These are phyloP conservation scores for Heliamphora pulchella DNA, from an alignment of 179 eudicot genomes.

Conservation along the genomic window DNA sequence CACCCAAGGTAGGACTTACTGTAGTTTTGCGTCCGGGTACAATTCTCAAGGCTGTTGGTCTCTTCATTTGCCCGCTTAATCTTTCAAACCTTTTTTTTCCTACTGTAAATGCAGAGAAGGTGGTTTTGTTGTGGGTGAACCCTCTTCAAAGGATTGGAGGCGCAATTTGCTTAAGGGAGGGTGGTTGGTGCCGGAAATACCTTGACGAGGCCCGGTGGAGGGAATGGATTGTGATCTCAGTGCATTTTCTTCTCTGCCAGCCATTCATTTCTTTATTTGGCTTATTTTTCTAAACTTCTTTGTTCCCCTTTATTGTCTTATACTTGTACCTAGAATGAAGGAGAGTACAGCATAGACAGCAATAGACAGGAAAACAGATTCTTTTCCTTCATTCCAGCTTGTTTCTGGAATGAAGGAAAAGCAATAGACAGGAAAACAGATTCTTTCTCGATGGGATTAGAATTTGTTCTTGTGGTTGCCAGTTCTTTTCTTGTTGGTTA, in stretches of 20 bases:
- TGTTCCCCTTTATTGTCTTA: neutral
- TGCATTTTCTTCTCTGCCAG: neutral
- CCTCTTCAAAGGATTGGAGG: neutral
- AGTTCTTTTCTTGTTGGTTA: neutral
- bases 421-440: too few species aligned
- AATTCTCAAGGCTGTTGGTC: neutral
- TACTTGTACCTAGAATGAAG: too few species aligned
- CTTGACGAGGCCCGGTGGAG: neutral
- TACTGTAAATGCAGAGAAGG: constrained; percentile 13
- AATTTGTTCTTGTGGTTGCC: neutral
- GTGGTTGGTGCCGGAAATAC: neutral
- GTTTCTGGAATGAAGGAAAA: neutral
- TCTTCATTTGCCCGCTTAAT: neutral
- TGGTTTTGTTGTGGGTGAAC: constrained; percentile 20
- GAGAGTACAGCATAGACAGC: too few species aligned
- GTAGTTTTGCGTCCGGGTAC: neutral
- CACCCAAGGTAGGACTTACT: constrained; percentile 2
- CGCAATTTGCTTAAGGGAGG: neutral
- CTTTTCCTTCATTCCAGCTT: too few species aligned
- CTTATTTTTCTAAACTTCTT: neutral
- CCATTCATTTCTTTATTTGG: neutral
- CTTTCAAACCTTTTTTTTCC: neutral
- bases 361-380: too few species aligned
- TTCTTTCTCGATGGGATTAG: neutral
- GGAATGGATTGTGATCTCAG: neutral